A percentile compares a stretch with the other conserved stretches of the same genome.
Evolutionary conservation across 805 yeast genomes (phyloP).

Genomic region (Huiozyma sinensis): DNA sequence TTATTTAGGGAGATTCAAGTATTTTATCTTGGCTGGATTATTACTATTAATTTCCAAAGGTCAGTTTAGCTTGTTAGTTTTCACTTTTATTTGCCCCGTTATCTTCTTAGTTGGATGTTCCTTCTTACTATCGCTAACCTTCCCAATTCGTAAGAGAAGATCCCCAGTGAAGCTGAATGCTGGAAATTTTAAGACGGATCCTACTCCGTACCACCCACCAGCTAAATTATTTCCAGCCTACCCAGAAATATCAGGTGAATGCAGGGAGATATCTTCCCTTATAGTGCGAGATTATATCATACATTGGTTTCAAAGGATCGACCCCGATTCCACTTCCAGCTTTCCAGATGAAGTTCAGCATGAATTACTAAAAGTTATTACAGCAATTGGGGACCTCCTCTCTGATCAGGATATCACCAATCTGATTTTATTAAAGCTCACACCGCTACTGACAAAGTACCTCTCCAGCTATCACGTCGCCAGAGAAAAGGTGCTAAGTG

Average conservation of each 20-base stretch:
- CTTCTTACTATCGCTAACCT: too few relatives aligned
- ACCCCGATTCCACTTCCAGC: slow-evolving; percentile 16
- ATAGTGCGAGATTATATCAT: slow-evolving; percentile 43
- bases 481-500: slow-evolving; percentile 24
- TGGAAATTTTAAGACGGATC: too few relatives aligned
- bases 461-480: slow-evolving; percentile 40
- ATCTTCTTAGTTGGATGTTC: too few relatives aligned
- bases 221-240: slow-evolving; percentile 2
- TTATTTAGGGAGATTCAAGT: too few relatives aligned
- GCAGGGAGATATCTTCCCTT: slow-evolving; percentile 36
- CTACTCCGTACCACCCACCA: too few relatives aligned
- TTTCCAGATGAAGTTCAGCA: slow-evolving; percentile 34
- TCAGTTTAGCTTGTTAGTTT: too few relatives aligned
- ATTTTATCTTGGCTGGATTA: too few relatives aligned
- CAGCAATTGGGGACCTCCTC: slow-evolving; percentile 34
- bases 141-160: too few relatives aligned
- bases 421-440: slow-evolving; percentile 42
- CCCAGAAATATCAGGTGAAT: slow-evolving; percentile 29
- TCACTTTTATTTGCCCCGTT: too few relatives aligned
- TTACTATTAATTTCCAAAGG: too few relatives aligned
- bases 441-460: slow-evolving; percentile 63
- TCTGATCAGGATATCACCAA: slow-evolving; percentile 41
- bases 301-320: slow-evolving; percentile 44
- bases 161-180: too few relatives aligned
- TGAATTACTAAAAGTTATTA: slow-evolving; percentile 35